Evolutionary conservation across 371 early-diverging fungal species (phyloP).

Genomic region (Rhizopus delemar): DNA sequence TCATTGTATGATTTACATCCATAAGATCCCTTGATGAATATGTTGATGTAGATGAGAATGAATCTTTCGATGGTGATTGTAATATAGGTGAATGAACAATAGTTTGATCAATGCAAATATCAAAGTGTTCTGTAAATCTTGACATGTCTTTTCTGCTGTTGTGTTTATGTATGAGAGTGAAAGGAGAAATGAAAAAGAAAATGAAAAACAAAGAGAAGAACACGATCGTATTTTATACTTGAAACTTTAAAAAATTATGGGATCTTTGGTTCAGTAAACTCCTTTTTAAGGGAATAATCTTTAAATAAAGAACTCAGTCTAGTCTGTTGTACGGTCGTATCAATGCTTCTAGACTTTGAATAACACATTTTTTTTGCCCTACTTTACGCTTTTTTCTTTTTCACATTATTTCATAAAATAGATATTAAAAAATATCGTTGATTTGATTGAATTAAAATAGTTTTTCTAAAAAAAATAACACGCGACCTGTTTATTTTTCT

Average conservation of each 20-base stretch:
- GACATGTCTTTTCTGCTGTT: constrained; percentile 12
- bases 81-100: constrained; percentile 10
- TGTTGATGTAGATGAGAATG: constrained; percentile 18
- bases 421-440: background rate
- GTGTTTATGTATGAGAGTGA: background rate
- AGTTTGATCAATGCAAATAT: constrained; percentile 14
- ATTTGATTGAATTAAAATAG: background rate
- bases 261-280: background rate
- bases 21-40: constrained; percentile 2
- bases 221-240: background rate
- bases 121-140: constrained; percentile 31
- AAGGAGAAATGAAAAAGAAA: constrained; percentile 2
- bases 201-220: background rate
- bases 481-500: too few relatives aligned
- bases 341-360: background rate
- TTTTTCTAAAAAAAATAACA: too few relatives aligned
- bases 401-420: background rate
- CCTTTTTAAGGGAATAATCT: background rate
- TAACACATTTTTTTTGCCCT: background rate
- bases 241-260: background rate
- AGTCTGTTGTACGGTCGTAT: background rate
- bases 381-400: background rate
- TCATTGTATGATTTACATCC: background rate
- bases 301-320: constrained; percentile 9
- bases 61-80: constrained; percentile 23